Percentiles rank a stretch among this genome's conserved stretches.
phyloP scores from a whole-genome alignment of 768 basidiomycete species.

The Amanita phalloides region DNA sequence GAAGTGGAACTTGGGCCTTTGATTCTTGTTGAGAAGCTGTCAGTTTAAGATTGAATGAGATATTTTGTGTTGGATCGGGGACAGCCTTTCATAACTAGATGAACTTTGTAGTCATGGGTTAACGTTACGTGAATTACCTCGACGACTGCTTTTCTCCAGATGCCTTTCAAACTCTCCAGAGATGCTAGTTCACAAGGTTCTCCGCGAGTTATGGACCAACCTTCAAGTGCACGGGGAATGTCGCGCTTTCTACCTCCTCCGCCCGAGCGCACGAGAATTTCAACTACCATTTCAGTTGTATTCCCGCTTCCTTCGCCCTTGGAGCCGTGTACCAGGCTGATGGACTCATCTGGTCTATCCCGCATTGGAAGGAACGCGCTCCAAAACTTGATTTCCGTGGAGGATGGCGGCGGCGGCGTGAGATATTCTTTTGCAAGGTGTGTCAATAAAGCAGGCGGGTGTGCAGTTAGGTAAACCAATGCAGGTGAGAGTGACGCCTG shows the following conservation, averaged over 20 bases:
- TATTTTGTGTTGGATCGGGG: constrained; percentile 53
- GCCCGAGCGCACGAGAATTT: constrained; percentile 40
- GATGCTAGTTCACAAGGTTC: constrained; percentile 35
- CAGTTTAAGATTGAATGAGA: constrained; percentile 84
- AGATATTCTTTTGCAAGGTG: constrained; percentile 66
- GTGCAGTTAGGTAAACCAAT: constrained; percentile 52
- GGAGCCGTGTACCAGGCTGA: constrained; percentile 48
- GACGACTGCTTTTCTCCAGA: constrained; percentile 29
- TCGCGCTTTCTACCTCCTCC: constrained; percentile 36
- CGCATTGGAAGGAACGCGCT: constrained; percentile 61
- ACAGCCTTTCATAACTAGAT: constrained; percentile 16
- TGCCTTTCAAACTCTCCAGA: constrained; percentile 39
- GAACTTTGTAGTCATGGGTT: constrained; percentile 1
- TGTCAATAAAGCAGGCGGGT: constrained; percentile 58
- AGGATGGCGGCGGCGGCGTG: constrained; percentile 56
- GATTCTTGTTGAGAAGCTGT: constrained; percentile 75
- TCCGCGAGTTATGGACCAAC: constrained; percentile 32
- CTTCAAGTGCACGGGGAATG: constrained; percentile 54
- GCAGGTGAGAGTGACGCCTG: constrained; percentile 57
- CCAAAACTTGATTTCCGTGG: constrained; percentile 69
- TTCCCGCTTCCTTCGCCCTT: constrained; percentile 39
- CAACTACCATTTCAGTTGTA: constrained; percentile 45
- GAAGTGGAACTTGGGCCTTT: constrained; percentile 75
- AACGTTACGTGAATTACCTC: constrained; percentile 19
- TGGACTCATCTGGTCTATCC: constrained; percentile 47